Evolutionary conservation across 129 eudicot species (phyloP).

Genomic region (Helianthus tuberosus): DNA sequence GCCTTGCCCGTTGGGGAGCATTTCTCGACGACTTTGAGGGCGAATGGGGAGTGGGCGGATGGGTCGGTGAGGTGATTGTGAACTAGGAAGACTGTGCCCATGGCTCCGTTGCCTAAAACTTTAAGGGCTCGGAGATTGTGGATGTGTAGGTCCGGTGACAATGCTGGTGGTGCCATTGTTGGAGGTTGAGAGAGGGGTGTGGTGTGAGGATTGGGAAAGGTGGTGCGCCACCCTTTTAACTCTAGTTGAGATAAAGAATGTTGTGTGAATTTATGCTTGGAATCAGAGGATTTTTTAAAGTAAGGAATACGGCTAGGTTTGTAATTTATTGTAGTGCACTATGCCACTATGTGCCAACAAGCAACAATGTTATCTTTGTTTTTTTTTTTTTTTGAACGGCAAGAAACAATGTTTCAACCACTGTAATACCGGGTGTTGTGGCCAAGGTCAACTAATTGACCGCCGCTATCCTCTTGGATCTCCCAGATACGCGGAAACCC

Average conservation of each 20-base stretch:
- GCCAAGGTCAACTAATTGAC: too few species aligned
- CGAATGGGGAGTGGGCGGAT: slow-evolving; percentile 48
- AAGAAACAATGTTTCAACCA: too few species aligned
- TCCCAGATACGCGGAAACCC: too few species aligned
- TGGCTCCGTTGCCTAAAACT: slow-evolving; percentile 88
- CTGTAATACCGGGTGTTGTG: too few species aligned
- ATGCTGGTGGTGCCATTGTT: slow-evolving; percentile 36
- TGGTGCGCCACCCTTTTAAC: slow-evolving; percentile 29
- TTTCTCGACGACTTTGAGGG: slow-evolving; percentile 89
- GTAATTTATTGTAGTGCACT: slow-evolving; percentile 8
- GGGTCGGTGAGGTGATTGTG: slow-evolving; percentile 52
- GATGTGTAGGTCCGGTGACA: slow-evolving; percentile 48
- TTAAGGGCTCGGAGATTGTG: slow-evolving; percentile 54
- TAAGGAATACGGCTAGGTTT: slow-evolving; percentile 26
- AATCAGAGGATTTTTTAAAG: slow-evolving; percentile 20
- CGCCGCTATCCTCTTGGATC: too few species aligned
- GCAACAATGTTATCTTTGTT: slow-evolving; percentile 3
- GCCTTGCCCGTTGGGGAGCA: slow-evolving; percentile 24
- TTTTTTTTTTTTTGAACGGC: too few species aligned
- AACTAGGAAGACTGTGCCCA: slow-evolving; percentile 88
- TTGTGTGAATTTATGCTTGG: slow-evolving; percentile 28
- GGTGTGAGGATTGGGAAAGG: slow-evolving; percentile 17
- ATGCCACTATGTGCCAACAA: too few species aligned
- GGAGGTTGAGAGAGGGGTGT: slow-evolving; percentile 9
- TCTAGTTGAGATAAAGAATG: not conserved